These are phyloP conservation scores for Tillandsia leiboldiana DNA, from an alignment of 176 grass and related monocot genomes.

Conservation along the genomic window DNA sequence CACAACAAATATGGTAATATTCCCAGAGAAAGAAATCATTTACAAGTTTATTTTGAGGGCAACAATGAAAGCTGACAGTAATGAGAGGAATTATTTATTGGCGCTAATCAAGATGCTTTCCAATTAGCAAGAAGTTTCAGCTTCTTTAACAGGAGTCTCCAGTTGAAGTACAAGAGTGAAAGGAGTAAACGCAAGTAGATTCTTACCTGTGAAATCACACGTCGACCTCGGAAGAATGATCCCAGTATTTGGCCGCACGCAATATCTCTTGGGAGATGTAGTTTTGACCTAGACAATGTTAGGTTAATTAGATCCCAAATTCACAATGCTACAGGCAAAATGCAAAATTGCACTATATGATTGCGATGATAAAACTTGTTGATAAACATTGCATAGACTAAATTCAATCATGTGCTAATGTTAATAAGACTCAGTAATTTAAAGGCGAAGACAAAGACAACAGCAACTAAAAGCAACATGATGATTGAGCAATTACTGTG, in stretches of 20 bases:
- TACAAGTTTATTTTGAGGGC: background rate
- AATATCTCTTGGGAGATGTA: slow-evolving; percentile 91
- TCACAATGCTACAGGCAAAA: background rate
- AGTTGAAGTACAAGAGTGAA: background rate
- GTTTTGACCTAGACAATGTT: slow-evolving; percentile 74
- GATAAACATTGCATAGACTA: too few relatives aligned
- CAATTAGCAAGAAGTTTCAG: too few relatives aligned
- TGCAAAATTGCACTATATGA: background rate
- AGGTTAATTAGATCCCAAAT: background rate
- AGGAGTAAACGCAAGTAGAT: slow-evolving; percentile 1
- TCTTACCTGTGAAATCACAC: slow-evolving; percentile 79
- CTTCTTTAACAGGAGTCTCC: too few relatives aligned
- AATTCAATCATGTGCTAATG: background rate
- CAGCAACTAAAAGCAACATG: background rate
- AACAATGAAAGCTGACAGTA: background rate
- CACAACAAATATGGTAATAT: background rate
- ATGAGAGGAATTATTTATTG: background rate
- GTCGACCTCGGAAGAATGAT: slow-evolving; percentile 70
- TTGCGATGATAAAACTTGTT: too few relatives aligned
- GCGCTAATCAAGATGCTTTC: too few relatives aligned
- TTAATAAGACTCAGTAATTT: background rate
- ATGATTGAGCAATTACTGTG: background rate
- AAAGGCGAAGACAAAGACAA: background rate
- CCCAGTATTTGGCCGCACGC: slow-evolving; percentile 87
- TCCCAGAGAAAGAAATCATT: background rate